Base-by-base conservation (phyloP, 768 basidiomycete species). In the Tephrocybe rancida region DNA sequence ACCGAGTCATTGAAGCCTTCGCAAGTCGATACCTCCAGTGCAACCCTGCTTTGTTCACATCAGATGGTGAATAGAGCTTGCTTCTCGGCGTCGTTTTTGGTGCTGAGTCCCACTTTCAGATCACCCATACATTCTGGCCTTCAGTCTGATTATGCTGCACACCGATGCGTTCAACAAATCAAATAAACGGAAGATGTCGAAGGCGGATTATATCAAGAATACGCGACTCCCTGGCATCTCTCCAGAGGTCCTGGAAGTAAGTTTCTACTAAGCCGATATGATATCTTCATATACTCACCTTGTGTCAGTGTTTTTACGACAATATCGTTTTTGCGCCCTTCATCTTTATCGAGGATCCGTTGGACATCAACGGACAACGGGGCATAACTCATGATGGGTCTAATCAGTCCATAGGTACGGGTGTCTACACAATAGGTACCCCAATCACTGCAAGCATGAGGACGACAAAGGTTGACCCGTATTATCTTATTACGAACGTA, bases 141-240 rank as follows among this genome's bases (percentile, higher is more conserved):
- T 98, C 73, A 98, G 96, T 62, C 76, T 98, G 65, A 97, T 98
- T 62, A 98, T 99, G 96, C 77, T 98, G 45, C 95, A 98, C 67
- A 99, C 97, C 16, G 97, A 99, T 66, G 92, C 89, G 5, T 98
- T 98, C 79, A 99, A 99, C 73, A 92, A 89, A 71, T 92, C 92
- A 57, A 98, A 98, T 73, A 98, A 90, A 73, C 87, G 86, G 48
- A 98, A 98, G 74, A 99, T 99, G 97, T 85, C 88, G 32, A 98
- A 96, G 68, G 78, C 84, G 1, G 95, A 96, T 65, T 99, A 98
- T 65, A 76, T 98, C 63, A 90, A 85, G 73, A 99, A 99, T 63
- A 95, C 96, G 0, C 78, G 82, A 34, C 79, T 98, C 55, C 90
- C 94, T 7, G 95, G 95, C 3, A 80, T 96, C 32, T 76, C 84